Evolutionary conservation across 2,329 filamentous ascomycete genomes (phyloP), one percentile per base, ranked within the genome.

Genomic region (Pyrenophora tritici-repentis): DNA sequence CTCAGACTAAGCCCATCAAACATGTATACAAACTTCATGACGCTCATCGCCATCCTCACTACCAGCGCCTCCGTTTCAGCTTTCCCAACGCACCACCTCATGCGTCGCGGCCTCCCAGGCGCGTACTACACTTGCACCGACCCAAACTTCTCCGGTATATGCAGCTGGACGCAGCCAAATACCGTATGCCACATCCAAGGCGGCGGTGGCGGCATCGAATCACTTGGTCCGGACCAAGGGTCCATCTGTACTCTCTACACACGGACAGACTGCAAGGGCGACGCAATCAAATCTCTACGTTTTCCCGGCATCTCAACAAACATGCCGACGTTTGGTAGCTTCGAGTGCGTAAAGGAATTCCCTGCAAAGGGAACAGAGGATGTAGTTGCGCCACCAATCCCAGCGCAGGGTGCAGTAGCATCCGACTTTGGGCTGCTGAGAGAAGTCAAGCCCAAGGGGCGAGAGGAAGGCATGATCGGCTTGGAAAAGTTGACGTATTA

Each of bases 401-500:
- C 68, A 13, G 61, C 65, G 12, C 65, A 62, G 7, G 66, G 67
- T 13, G 56, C 65, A 8, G 67, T 62, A 2, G 59, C 67, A 42
- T 24, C 45, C 48, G 59, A 65, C 24, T 47, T 51, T 7, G 48
- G 62, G 40, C 55, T 58, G 12, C 55, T 59, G 9, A 44, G 70
- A 38, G 32, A 57, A 46, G 50, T 59, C 4, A 50, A 61, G 41
- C 43, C 67, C 10, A 44, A 55, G 20, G 50, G 51, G 13, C 71
- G 70, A 60, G 63, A 68, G 50, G 46, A 69, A 14, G 69, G 69
- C 0, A 42, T 72, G 58, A 71, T 72, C 45, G 69, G 68, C 17
- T 47, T 70, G 54, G 62, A 67, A 52, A 70, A 71, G 47, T 53
- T 53, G 10, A 42, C 59, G 37, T 70, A 68, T 37, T 68, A 70